A percentile compares a stretch with the other conserved stretches of the same genome.
These are phyloP conservation scores for Penicillium coprophilum DNA, from an alignment of 495 filamentous ascomycete species.

Conservation along the genomic window DNA sequence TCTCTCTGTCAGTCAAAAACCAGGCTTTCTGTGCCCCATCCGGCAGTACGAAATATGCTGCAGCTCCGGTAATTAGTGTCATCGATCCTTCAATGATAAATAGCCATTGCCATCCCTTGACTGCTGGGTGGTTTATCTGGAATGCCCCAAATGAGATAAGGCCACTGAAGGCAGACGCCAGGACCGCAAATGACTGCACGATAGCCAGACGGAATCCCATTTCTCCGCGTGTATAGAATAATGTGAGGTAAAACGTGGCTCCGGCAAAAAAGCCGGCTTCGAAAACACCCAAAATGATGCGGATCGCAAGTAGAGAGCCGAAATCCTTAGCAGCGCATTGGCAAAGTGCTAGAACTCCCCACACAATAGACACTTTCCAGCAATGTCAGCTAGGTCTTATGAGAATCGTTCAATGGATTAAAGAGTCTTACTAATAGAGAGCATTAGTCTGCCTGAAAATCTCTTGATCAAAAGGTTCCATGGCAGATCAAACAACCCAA, in stretches of 20 bases:
- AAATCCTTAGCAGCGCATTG: conserved; percentile 53
- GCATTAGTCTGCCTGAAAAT: conserved; percentile 50
- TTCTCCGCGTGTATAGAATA: conserved; percentile 58
- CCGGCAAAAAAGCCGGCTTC: conserved; percentile 67
- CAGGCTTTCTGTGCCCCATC: conserved; percentile 54
- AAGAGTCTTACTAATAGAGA: conserved; percentile 36
- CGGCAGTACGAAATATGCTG: conserved; percentile 65
- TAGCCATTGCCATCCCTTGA: conserved; percentile 67
- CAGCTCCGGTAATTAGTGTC: conserved; percentile 58
- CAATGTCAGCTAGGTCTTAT: background rate
- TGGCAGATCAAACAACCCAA: conserved; percentile 62
- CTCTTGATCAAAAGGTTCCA: conserved; percentile 62
- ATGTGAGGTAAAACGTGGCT: conserved; percentile 58
- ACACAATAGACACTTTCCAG: conserved; percentile 42
- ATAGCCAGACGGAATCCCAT: conserved; percentile 68
- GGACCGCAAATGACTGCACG: conserved; percentile 67
- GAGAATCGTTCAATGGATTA: background rate
- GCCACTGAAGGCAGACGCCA: conserved; percentile 65
- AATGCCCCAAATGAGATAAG: conserved; percentile 70
- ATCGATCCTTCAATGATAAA: conserved; percentile 69
- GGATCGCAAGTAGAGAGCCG: conserved; percentile 48
- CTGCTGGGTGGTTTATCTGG: conserved; percentile 53
- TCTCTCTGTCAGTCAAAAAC: conserved; percentile 62
- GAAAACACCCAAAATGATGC: conserved; percentile 49
- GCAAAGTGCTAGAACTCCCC: conserved; percentile 40